phyloP scores from a whole-genome alignment of 2,329 filamentous ascomycete genomes.

The Fusarium chlamydosporum region DNA sequence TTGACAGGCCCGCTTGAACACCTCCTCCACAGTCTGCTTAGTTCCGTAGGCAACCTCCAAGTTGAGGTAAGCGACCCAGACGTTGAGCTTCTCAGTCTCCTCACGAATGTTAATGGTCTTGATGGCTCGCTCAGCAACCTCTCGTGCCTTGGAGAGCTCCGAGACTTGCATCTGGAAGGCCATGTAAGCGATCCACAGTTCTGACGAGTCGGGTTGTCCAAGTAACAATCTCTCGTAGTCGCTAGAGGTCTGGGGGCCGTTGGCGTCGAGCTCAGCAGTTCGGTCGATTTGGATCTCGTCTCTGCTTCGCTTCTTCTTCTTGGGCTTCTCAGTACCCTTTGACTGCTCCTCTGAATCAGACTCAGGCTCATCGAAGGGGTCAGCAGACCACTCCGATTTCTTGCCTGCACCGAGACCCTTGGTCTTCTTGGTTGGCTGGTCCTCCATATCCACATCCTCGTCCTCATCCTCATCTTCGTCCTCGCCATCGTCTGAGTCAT shows the following conservation, averaged over 20 bases:
- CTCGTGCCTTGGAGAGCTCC: slow-evolving; percentile 88
- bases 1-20: slow-evolving; percentile 93
- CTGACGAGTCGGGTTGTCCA: slow-evolving; percentile 91
- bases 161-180: slow-evolving; percentile 96
- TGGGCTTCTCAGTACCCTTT: slow-evolving; percentile 57
- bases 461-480: slow-evolving; percentile 61
- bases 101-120: slow-evolving; percentile 92
- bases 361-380: slow-evolving; percentile 73
- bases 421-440: slow-evolving; percentile 54
- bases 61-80: slow-evolving; percentile 96
- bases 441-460: slow-evolving; percentile 59
- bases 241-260: slow-evolving; percentile 88
- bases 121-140: slow-evolving; percentile 90
- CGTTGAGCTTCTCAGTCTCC: slow-evolving; percentile 91
- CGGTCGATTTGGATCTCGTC: slow-evolving; percentile 85
- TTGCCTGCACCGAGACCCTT: slow-evolving; percentile 67
- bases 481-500: slow-evolving; percentile 51
- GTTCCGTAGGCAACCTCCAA: slow-evolving; percentile 91
- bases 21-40: slow-evolving; percentile 83
- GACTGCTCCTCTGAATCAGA: slow-evolving; percentile 61
- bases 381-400: slow-evolving; percentile 90
- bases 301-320: slow-evolving; percentile 79
- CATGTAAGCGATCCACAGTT: slow-evolving; percentile 97
- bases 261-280: slow-evolving; percentile 90
- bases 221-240: slow-evolving; percentile 96